These are phyloP conservation scores for Pestalotiopsis sp. DNA, from an alignment of 2,329 filamentous ascomycete genomes.

Conservation along the genomic window DNA sequence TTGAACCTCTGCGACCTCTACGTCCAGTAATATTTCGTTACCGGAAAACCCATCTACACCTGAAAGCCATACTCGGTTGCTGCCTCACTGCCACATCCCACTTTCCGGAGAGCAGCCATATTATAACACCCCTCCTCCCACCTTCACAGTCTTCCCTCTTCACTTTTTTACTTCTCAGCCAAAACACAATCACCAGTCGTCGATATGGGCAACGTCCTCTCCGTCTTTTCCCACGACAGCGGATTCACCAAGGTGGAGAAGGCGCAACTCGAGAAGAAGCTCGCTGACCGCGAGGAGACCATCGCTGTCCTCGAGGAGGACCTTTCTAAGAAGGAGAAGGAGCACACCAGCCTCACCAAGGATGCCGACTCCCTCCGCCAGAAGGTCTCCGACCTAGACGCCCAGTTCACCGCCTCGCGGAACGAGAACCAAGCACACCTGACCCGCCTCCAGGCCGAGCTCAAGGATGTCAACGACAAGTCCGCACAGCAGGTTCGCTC, in stretches of 20 bases:
- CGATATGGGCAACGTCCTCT: slow-evolving; percentile 43
- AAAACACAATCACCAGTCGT: not conserved
- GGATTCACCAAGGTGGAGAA: slow-evolving; percentile 35
- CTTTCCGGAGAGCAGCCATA: slow-evolving; percentile 2
- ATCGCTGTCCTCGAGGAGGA: slow-evolving; percentile 36
- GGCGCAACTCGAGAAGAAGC: slow-evolving; percentile 38
- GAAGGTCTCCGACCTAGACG: slow-evolving; percentile 39
- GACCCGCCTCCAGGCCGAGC: slow-evolving; percentile 36
- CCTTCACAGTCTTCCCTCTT: not conserved
- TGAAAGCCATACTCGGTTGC: not conserved
- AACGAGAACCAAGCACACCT: slow-evolving; percentile 35
- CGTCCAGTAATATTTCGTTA: not conserved
- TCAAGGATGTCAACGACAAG: slow-evolving; percentile 19
- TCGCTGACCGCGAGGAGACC: slow-evolving; percentile 40
- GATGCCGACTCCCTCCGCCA: slow-evolving; percentile 41
- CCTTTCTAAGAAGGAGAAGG: slow-evolving; percentile 40
- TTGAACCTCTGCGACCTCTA: not conserved
- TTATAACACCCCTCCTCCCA: not conserved
- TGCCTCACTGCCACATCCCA: not conserved
- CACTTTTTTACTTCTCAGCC: not conserved
- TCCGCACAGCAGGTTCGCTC: not conserved
- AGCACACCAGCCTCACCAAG: slow-evolving; percentile 33
- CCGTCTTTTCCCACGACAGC: slow-evolving; percentile 39
- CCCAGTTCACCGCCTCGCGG: slow-evolving; percentile 30
- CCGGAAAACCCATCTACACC: not conserved